Conservation (phyloP, 1,284 basidiomycete species). For the Puccinia triticina region DNA sequence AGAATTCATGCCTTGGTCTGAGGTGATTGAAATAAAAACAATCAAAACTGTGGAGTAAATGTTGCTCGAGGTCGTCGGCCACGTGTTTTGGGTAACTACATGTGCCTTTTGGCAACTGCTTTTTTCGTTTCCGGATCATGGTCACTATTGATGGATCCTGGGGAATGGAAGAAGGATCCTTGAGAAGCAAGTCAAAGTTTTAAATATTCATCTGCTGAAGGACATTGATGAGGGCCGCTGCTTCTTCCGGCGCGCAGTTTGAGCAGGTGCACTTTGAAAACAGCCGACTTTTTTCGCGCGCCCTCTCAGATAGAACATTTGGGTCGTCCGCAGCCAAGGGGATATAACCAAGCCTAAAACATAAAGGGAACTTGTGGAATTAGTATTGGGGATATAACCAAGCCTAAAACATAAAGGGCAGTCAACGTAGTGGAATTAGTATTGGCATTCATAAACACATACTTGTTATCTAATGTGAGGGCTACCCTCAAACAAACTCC, state of each 20-base stretch:
- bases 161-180: background rate
- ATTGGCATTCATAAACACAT: no score
- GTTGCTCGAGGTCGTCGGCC: background rate
- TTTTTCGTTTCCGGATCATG: background rate
- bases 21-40: background rate
- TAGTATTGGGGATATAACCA: no score
- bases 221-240: background rate
- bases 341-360: background rate
- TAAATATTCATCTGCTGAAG: background rate
- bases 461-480: background rate
- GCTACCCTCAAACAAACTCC: background rate
- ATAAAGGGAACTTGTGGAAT: no score
- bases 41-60: background rate
- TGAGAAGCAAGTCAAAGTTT: background rate
- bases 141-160: background rate
- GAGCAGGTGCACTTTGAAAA: slow-evolving; percentile 5
- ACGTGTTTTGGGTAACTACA: background rate
- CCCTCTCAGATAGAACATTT: background rate
- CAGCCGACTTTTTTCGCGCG: background rate
- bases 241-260: background rate
- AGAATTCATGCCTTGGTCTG: background rate
- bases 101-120: background rate
- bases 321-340: background rate
- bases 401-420: background rate
- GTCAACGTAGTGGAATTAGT: no score